phyloP scores from a whole-genome alignment of 495 filamentous ascomycete genomes.

The Neurospora pannonica region DNA sequence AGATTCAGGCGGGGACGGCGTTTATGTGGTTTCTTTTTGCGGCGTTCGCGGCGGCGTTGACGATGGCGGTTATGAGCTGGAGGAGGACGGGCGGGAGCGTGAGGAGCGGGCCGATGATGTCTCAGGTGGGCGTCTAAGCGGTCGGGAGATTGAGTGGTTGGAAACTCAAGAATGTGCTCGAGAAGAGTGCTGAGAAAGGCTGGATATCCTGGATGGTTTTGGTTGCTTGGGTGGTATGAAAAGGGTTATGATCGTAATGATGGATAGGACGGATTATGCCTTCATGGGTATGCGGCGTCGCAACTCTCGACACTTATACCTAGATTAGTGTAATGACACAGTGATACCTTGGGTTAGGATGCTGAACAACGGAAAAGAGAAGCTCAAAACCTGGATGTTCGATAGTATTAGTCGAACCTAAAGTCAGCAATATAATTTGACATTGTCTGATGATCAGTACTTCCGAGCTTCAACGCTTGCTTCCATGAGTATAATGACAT shows the following conservation, averaged over 20 bases:
- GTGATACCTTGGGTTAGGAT: neutral
- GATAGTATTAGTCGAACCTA: neutral
- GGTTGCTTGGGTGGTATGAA: neutral
- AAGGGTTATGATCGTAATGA: neutral
- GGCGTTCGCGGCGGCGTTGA: constrained; percentile 23
- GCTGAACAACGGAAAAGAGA: neutral
- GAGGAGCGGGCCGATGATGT: constrained; percentile 33
- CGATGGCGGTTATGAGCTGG: constrained; percentile 25
- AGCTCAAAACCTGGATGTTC: neutral
- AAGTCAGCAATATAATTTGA: neutral
- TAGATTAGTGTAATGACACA: neutral
- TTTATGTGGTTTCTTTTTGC: constrained; percentile 43
- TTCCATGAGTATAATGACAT: neutral
- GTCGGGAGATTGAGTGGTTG: neutral
- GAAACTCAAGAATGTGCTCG: neutral
- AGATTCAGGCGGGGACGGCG: constrained; percentile 39
- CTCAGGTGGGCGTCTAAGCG: constrained; percentile 35
- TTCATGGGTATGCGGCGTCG: neutral
- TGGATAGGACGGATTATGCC: neutral
- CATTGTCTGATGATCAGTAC: neutral
- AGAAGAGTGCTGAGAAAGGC: neutral
- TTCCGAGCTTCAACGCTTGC: neutral
- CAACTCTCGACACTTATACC: neutral
- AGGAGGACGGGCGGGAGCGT: constrained; percentile 34
- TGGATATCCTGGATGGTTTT: neutral